These are phyloP conservation scores for Pestalotiopsis sp. DNA, from an alignment of 2,329 filamentous ascomycete species.

Conservation along the genomic window DNA sequence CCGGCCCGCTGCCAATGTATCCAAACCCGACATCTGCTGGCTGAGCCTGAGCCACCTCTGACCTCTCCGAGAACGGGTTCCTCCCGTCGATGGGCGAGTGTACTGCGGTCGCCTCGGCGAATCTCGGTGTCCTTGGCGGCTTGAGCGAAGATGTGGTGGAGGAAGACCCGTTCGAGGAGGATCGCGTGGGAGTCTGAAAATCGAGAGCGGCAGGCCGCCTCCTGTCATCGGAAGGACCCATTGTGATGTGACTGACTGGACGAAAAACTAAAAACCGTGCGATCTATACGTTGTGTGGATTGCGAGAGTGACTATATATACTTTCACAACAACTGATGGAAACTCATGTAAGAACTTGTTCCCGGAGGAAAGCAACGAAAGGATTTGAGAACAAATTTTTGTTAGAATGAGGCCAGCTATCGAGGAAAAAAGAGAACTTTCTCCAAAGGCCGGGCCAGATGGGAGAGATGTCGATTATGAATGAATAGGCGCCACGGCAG, in stretches of 20 bases:
- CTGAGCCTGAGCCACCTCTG: slow-evolving; percentile 64
- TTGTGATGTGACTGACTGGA: slow-evolving; percentile 28
- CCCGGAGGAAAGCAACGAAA: slow-evolving; percentile 36
- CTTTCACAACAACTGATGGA: not conserved
- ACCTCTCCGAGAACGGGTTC: slow-evolving; percentile 61
- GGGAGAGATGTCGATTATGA: slow-evolving; percentile 56
- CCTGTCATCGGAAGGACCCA: slow-evolving; percentile 49
- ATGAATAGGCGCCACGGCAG: slow-evolving; percentile 44
- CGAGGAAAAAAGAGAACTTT: slow-evolving; percentile 39
- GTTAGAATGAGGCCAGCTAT: slow-evolving; percentile 56
- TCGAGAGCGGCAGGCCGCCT: slow-evolving; percentile 59
- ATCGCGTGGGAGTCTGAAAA: slow-evolving; percentile 47
- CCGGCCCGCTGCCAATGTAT: slow-evolving; percentile 69
- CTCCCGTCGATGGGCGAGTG: slow-evolving; percentile 71
- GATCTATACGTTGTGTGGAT: slow-evolving; percentile 32
- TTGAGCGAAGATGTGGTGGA: slow-evolving; percentile 62
- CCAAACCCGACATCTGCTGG: slow-evolving; percentile 91
- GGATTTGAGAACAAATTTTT: slow-evolving; percentile 36
- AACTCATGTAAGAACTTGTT: slow-evolving; percentile 27
- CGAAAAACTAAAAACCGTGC: slow-evolving; percentile 36
- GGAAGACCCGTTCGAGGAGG: slow-evolving; percentile 50
- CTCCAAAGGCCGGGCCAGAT: slow-evolving; percentile 31
- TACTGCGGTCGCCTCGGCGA: slow-evolving; percentile 78
- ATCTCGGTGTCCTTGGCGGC: slow-evolving; percentile 73
- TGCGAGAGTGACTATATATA: slow-evolving; percentile 25